Evolutionary conservation across 495 filamentous ascomycete genomes (phyloP), one percentile per base, ranked within the genome.

Genomic region (Hypoxylon subgilvum): DNA sequence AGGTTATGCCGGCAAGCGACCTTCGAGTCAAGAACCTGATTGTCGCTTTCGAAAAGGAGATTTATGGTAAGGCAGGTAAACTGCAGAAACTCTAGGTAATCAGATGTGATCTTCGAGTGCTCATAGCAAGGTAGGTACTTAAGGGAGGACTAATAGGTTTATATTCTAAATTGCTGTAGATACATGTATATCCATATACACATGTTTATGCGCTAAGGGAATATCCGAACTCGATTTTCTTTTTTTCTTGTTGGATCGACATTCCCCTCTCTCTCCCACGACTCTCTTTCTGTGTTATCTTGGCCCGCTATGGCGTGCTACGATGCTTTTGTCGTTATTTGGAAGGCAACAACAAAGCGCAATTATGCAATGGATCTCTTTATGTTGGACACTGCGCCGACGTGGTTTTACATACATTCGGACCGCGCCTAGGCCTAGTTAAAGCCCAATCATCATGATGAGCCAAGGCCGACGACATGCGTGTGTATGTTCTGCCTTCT

Each of bases 31-130:
- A 39, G 38, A 30, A 44, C n/a, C 30, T 66, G 30, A 65, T 72
- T 2, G 56, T 54, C 57, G 67, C 63, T 19, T 74, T 74, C 30
- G 69, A 74, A 51, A 55, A 69, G 14, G 47, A 52, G 2, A 30
- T 72, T 2, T 74, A 68, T 48, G 17, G 39, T 12, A 42, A 27
- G 38, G 44, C 44, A 42, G 34, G 52, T 2, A 56, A 56, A n/a
- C 27, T 55, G 6, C n/a, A n/a, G n/a, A n/a, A n/a, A n/a, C n/a
- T n/a, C n/a, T n/a, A n/a, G n/a, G n/a, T n/a, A n/a, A n/a, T n/a
- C n/a, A n/a, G n/a, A n/a, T n/a, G n/a, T n/a, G n/a, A n/a, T n/a
- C n/a, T n/a, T n/a, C n/a, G n/a, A n/a, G n/a, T n/a, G n/a, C n/a
- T n/a, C n/a, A n/a, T n/a, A n/a, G n/a, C n/a, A n/a, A n/a, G n/a